Evolutionary conservation across 2,329 filamentous ascomycete species (phyloP).

Genomic region (Neonectria sp.): DNA sequence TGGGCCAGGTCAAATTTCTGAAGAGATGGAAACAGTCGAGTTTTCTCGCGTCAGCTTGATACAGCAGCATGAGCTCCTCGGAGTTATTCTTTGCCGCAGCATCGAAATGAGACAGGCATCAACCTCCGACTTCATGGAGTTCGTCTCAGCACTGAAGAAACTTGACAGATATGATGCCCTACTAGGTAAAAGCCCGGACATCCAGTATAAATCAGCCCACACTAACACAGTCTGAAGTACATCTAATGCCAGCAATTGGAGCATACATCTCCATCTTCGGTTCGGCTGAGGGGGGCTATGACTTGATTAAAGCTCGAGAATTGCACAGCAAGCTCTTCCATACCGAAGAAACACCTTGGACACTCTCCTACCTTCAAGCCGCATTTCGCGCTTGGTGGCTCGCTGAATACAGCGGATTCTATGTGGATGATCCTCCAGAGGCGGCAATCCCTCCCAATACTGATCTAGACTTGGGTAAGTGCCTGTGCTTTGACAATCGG

Average conservation of each 20-base stretch:
- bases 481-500: background rate
- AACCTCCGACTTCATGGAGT: slow-evolving; percentile 79
- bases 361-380: slow-evolving; percentile 82
- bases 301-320: slow-evolving; percentile 77
- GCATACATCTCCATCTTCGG: slow-evolving; percentile 84
- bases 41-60: slow-evolving; percentile 85
- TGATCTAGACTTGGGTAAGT: slow-evolving; percentile 72
- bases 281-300: slow-evolving; percentile 79
- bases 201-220: slow-evolving; percentile 21
- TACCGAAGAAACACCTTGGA: slow-evolving; percentile 79
- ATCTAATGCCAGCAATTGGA: slow-evolving; percentile 86
- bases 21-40: slow-evolving; percentile 83
- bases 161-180: slow-evolving; percentile 83
- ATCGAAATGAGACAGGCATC: slow-evolving; percentile 82
- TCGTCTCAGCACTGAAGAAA: slow-evolving; percentile 78
- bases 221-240: slow-evolving; percentile 64
- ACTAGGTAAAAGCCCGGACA: slow-evolving; percentile 57
- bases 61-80: slow-evolving; percentile 91
- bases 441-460: slow-evolving; percentile 70
- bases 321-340: slow-evolving; percentile 79
- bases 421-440: slow-evolving; percentile 79
- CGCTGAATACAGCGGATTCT: slow-evolving; percentile 92
- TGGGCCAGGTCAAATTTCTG: slow-evolving; percentile 65
- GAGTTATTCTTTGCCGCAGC: slow-evolving; percentile 83
- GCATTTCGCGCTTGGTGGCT: slow-evolving; percentile 89